phyloP scores from a whole-genome alignment of 345 rosid genomes.

The Physaria fendleri region DNA sequence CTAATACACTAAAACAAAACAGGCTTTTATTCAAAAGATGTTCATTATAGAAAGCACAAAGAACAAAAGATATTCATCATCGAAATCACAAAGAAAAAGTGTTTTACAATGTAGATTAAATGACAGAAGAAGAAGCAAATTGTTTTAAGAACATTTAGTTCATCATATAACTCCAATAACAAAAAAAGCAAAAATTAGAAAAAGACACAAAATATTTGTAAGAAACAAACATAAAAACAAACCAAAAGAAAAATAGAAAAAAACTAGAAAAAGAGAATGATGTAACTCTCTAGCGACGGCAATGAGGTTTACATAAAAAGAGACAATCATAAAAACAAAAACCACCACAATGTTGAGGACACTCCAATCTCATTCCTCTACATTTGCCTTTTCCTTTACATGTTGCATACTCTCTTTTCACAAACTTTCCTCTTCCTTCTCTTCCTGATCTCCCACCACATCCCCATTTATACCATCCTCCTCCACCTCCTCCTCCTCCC shows the following conservation, averaged over 20 bases:
- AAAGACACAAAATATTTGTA: neutral
- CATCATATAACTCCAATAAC: neutral
- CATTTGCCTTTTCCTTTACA: constrained; percentile 54
- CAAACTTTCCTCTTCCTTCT: constrained; percentile 34
- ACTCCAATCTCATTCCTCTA: constrained; percentile 46
- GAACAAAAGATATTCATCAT: no score
- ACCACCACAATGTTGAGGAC: constrained; percentile 66
- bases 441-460: constrained; percentile 30
- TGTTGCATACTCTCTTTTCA: constrained; percentile 47
- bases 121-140: neutral
- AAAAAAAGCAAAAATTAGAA: neutral
- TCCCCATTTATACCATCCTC: constrained; percentile 57
- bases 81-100: no score
- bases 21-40: neutral
- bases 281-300: constrained; percentile 31
- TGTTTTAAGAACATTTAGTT: neutral
- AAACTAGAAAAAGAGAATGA: neutral
- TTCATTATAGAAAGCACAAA: constrained; percentile 7
- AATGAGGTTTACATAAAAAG: constrained; percentile 60
- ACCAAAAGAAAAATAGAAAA: neutral
- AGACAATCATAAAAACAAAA: constrained; percentile 66
- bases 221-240: neutral
- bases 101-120: neutral
- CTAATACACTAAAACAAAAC: neutral
- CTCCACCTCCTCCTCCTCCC: constrained; percentile 45